Evolutionary conservation across 1,284 basidiomycete species (phyloP), one percentile per base, ranked within the genome.

Genomic region (Rhodotorula sp.): DNA sequence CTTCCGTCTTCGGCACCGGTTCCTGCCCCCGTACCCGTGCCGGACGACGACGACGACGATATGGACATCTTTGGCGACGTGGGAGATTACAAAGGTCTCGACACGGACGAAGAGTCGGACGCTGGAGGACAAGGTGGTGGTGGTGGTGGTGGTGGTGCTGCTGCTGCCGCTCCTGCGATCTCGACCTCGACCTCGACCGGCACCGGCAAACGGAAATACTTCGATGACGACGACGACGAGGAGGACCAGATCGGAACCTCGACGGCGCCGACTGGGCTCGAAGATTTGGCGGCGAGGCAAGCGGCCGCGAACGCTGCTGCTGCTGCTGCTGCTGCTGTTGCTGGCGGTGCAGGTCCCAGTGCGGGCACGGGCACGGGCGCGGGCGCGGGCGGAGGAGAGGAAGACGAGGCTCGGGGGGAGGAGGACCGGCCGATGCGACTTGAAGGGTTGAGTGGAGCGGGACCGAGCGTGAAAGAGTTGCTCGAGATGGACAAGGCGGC

Each of bases 61-160:
- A 49, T 56, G 38, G 75, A 76, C 65, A 76, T 76, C 50, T 76
- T 76, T 52, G 73, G 70, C 49, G 73, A 57, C n/a, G 75, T 67
- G 1, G 75, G 75, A 16, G 70, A 72, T 6, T 76, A 74, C 62
- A 68, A 70, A 56, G 75, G 72, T 6, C 59, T 69, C 57, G 68
- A 66, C 21, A 56, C 62, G 26, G 68, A 67, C 34, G 59, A 66
- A 4, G 72, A 71, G 57, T 57, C 52, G 50, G 57, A 56, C 16
- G 52, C 49, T 4, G 38, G 34, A 4, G 19, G 49, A 28, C 28
- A 28, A 10, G 26, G 31, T 21, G 14, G 15, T 4, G 21, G 31
- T 6, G 26, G 31, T 21, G 14, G 15, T 4, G 21, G 31, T 6
- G 18, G 31, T 6, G 26, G 50, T 28, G 5, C 65, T 3, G 47